Conservation (phyloP, 164 flowering plant genomes). For the Buxus sempervirens region DNA sequence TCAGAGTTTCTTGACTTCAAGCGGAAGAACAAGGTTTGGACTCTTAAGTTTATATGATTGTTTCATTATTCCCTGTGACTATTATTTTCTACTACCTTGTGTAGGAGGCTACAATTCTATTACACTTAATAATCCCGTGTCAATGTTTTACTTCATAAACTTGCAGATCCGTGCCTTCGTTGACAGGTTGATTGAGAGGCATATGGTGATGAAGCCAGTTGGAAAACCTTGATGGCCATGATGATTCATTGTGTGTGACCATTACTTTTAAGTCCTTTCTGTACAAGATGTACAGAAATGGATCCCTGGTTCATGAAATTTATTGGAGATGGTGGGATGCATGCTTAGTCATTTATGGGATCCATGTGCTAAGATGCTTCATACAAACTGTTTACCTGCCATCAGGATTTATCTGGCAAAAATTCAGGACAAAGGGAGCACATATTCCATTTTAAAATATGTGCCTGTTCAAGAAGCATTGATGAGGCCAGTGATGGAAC, state of each 20-base stretch:
- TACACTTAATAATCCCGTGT: too few relatives aligned
- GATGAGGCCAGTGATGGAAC: not conserved
- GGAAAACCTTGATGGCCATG: slow-evolving; percentile 38
- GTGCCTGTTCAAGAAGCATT: slow-evolving; percentile 3
- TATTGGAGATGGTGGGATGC: slow-evolving; percentile 11
- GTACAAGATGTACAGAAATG: slow-evolving; percentile 9
- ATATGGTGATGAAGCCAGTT: slow-evolving; percentile 60
- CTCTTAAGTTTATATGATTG: not conserved
- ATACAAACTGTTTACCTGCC: not conserved
- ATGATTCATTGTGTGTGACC: slow-evolving; percentile 13
- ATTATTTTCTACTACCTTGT: not conserved
- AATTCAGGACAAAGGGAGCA: not conserved
- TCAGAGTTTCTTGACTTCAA: slow-evolving; percentile 87
- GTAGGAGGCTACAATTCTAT: not conserved
- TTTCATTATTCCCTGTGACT: not conserved
- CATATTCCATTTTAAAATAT: not conserved
- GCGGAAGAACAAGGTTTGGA: slow-evolving; percentile 81
- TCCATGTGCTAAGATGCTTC: not conserved
- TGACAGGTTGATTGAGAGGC: slow-evolving; percentile 91
- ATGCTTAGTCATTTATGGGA: slow-evolving; percentile 2
- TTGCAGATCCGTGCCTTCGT: slow-evolving; percentile 96
- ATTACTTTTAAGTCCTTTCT: not conserved
- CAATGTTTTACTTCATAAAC: not conserved
- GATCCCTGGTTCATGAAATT: slow-evolving; percentile 3
- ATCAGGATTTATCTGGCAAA: slow-evolving; percentile 6